Percentiles rank a stretch among this genome's conserved stretches.
These are phyloP conservation scores for Rhododendron williamsianum DNA, from an alignment of 148 eudicot genomes.

Conservation along the genomic window DNA sequence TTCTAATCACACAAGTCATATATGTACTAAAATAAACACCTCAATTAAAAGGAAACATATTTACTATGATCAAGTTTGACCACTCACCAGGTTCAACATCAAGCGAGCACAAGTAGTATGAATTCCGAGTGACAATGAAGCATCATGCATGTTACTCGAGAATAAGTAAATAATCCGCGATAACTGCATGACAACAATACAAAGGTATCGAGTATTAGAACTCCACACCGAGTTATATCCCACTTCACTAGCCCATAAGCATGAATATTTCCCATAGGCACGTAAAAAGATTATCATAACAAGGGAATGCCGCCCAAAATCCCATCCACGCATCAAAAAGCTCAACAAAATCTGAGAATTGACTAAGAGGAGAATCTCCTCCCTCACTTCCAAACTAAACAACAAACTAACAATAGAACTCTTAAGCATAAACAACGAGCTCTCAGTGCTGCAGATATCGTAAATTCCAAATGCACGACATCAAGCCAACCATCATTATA, in stretches of 20 bases:
- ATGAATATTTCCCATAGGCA: background rate
- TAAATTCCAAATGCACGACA: background rate
- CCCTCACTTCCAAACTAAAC: background rate
- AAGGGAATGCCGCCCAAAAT: background rate
- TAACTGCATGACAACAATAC: constrained; percentile 46
- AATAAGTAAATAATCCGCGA: constrained; percentile 93
- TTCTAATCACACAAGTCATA: background rate
- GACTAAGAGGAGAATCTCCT: background rate
- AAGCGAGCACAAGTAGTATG: constrained; percentile 98
- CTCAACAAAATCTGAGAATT: background rate
- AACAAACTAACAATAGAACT: background rate
- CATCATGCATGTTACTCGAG: constrained; percentile 99
- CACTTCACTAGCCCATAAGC: background rate
- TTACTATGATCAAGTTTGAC: constrained; percentile 12
- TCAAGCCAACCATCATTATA: background rate
- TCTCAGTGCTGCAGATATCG: background rate
- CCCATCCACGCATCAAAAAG: background rate
- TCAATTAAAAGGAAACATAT: background rate
- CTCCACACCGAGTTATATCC: background rate
- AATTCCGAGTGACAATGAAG: constrained; percentile 84
- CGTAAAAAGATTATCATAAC: background rate
- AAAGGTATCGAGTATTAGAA: constrained; percentile 7
- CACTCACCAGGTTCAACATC: constrained; percentile 87
- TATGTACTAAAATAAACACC: background rate
- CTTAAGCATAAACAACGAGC: background rate